These are phyloP conservation scores for Parachaetomium inaequale DNA, from an alignment of 495 filamentous ascomycete species.

Conservation along the genomic window DNA sequence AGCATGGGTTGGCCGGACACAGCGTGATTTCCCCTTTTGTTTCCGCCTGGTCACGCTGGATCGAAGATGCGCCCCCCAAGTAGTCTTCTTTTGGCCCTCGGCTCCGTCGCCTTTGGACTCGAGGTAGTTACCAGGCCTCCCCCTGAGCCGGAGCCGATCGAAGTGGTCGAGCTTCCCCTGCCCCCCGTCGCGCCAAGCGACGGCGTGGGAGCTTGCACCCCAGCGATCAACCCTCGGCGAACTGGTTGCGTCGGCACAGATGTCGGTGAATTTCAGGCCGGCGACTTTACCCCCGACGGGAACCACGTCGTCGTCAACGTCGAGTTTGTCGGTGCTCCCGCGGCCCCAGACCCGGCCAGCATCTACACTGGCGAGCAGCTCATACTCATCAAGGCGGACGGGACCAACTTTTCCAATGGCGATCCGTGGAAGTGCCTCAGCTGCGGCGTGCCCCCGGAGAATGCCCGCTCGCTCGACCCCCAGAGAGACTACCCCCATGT, in stretches of 20 bases:
- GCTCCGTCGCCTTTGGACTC: too few relatives aligned
- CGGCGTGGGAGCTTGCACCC: neutral
- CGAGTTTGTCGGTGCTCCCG: neutral
- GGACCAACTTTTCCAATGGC: neutral
- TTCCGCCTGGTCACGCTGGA: too few relatives aligned
- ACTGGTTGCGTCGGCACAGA: neutral
- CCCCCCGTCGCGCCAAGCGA: neutral
- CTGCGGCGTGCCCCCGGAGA: neutral
- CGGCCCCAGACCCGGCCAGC: neutral
- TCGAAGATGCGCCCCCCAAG: too few relatives aligned
- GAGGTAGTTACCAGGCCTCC: neutral
- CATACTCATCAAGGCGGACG: neutral
- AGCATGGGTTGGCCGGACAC: too few relatives aligned
- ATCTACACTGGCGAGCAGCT: neutral
- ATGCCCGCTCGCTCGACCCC: neutral
- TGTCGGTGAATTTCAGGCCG: neutral
- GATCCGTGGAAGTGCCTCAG: neutral
- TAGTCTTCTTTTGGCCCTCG: too few relatives aligned
- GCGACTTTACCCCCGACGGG: neutral
- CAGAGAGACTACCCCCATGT: neutral
- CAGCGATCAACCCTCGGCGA: neutral
- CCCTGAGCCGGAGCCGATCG: neutral
- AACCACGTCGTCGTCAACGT: neutral
- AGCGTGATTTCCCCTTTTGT: too few relatives aligned
- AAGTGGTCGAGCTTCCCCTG: neutral